phyloP scores from a whole-genome alignment of 257 asterid genomes.

The Craterostigma plantagineum region DNA sequence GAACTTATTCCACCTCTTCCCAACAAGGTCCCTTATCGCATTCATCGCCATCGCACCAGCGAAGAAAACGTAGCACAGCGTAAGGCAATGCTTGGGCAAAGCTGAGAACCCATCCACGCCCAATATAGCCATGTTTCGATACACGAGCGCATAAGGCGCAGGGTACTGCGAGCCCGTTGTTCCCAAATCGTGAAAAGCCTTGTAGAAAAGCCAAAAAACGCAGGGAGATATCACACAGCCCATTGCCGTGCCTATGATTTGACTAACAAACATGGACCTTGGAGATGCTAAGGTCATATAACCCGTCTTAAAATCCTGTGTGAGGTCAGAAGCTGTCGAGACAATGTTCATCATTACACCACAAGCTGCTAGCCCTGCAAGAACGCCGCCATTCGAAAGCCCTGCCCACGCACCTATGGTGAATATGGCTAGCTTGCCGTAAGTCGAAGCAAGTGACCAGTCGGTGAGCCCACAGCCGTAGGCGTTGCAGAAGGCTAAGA shows the following conservation, averaged over 20 bases:
- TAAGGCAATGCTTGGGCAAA: slow-evolving; percentile 38
- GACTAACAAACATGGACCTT: slow-evolving; percentile 55
- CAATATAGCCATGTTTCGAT: slow-evolving; percentile 37
- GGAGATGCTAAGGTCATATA: slow-evolving; percentile 54
- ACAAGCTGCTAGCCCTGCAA: slow-evolving; percentile 51
- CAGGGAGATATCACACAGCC: slow-evolving; percentile 48
- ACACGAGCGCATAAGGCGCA: slow-evolving; percentile 34
- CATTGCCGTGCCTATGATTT: slow-evolving; percentile 53
- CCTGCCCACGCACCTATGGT: slow-evolving; percentile 54
- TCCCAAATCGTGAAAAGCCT: slow-evolving; percentile 37
- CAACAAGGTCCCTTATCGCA: slow-evolving; percentile 26
- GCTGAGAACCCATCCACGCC: slow-evolving; percentile 61
- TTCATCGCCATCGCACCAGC: slow-evolving; percentile 36
- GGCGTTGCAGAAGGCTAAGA: slow-evolving; percentile 52
- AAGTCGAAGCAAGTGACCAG: slow-evolving; percentile 49
- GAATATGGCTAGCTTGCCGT: slow-evolving; percentile 49
- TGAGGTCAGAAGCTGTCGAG: slow-evolving; percentile 47
- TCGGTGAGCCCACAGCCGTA: slow-evolving; percentile 50
- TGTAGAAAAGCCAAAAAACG: slow-evolving; percentile 45
- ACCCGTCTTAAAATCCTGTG: slow-evolving; percentile 57
- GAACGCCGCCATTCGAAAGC: slow-evolving; percentile 32
- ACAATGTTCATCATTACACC: slow-evolving; percentile 56
- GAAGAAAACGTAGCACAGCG: slow-evolving; percentile 37
- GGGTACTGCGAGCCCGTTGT: slow-evolving; percentile 31
- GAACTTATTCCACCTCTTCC: slow-evolving; percentile 25